A percentile compares a stretch with the other conserved stretches of the same genome.
phyloP scores from a whole-genome alignment of 495 filamentous ascomycete genomes.

The Platismatia glauca region DNA sequence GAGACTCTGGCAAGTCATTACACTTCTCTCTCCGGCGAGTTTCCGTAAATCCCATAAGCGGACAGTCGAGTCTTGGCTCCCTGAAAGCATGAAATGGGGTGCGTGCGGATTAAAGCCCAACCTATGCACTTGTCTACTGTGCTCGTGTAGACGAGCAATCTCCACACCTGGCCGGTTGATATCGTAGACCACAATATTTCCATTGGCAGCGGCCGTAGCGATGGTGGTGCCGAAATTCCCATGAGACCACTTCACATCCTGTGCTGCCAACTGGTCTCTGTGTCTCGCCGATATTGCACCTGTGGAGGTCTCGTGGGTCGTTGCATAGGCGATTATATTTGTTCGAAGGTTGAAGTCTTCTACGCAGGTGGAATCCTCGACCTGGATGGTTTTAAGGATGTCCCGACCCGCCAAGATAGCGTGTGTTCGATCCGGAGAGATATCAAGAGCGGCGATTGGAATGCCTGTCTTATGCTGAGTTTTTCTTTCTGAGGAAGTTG shows the following conservation, averaged over 20 bases:
- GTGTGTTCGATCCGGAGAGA: conserved; percentile 64
- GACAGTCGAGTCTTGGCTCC: conserved; percentile 85
- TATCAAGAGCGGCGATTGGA: conserved; percentile 67
- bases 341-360: conserved; percentile 76
- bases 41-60: conserved; percentile 68
- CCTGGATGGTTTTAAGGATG: conserved; percentile 71
- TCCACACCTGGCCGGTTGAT: conserved; percentile 65
- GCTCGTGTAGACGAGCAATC: conserved; percentile 70
- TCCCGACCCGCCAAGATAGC: conserved; percentile 76
- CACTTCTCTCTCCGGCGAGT: conserved; percentile 38
- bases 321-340: conserved; percentile 60
- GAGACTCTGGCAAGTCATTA: conserved; percentile 46
- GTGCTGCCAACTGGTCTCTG: conserved; percentile 68
- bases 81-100: conserved; percentile 70
- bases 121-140: conserved; percentile 83
- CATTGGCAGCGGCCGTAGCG: conserved; percentile 76
- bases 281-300: conserved; percentile 44
- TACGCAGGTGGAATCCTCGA: conserved; percentile 58
- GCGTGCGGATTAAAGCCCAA: conserved; percentile 82
- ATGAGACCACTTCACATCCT: conserved; percentile 80
- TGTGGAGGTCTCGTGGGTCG: conserved; percentile 46
- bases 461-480: conserved; percentile 58
- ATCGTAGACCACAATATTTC: conserved; percentile 82
- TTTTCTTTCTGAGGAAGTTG: conserved; percentile 62
- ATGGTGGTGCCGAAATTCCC: conserved; percentile 55